These are phyloP conservation scores for Serendipita sp. DNA, from an alignment of 1,284 basidiomycete species.

Conservation along the genomic window DNA sequence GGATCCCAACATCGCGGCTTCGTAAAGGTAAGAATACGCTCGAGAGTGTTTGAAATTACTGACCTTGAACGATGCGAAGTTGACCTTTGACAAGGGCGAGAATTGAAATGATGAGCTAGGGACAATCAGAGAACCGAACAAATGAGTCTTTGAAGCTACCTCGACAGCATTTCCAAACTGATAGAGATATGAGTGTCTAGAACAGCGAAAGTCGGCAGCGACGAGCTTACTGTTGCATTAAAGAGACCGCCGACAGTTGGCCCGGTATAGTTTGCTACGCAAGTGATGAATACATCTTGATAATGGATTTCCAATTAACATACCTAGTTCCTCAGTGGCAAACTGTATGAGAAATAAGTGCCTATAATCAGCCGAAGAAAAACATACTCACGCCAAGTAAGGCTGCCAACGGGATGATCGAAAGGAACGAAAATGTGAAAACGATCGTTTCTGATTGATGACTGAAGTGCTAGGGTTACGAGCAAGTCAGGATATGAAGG, in stretches of 20 bases:
- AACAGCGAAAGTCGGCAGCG: not conserved
- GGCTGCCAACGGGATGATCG: conserved; percentile 64
- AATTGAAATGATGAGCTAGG: conserved; percentile 34
- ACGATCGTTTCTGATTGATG: conserved; percentile 39
- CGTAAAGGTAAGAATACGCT: not conserved
- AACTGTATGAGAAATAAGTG: conserved; percentile 16
- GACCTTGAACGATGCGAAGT: conserved; percentile 64
- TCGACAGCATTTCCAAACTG: conserved; percentile 17
- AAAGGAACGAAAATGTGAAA: conserved; percentile 61
- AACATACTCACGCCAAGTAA: conserved; percentile 65
- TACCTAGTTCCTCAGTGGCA: conserved; percentile 5
- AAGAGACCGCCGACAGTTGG: conserved; percentile 76
- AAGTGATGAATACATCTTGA: not conserved
- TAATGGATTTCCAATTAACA: not conserved
- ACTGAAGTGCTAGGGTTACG: conserved; percentile 31
- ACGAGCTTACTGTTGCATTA: conserved; percentile 67
- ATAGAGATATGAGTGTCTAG: not conserved
- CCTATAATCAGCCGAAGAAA: conserved; percentile 52
- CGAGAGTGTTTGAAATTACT: not conserved
- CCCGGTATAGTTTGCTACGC: conserved; percentile 34
- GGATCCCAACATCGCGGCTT: conserved; percentile 37
- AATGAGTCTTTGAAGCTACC: not conserved
- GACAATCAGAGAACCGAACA: conserved; percentile 20
- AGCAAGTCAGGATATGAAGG: not conserved
- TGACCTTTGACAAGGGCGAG: conserved; percentile 53